Evolutionary conservation across 768 basidiomycete genomes (phyloP), one percentile per base, ranked within the genome.

Genomic region (Mycena capillaripes): DNA sequence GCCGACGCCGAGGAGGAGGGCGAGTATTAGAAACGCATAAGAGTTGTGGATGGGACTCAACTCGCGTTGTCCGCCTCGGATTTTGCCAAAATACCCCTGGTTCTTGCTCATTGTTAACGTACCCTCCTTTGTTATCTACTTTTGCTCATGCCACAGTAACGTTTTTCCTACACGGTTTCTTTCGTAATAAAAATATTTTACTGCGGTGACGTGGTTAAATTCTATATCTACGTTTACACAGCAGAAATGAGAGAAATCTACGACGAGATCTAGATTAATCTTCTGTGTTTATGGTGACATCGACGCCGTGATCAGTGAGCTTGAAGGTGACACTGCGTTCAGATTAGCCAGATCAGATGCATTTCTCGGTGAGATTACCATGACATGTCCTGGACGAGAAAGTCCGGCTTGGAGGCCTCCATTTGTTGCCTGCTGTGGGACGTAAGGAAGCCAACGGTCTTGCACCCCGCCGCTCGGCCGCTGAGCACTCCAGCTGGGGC

Each of bases 401-500:
- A 94, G 74, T 91, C 89, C 3, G 93, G 89, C 46, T 85, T 76
- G 14, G 89, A 88, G 9, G 86, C 90, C 73, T 91, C 84, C 73
- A 98, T 85, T 75, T 92, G 89, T 68, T 90, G 89, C 60, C 89
- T 85, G 29, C 87, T 86, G 80, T 97, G 96, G 7, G 92, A 91
- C 1, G 97, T 98, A 69, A 95, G 85, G 32, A 98, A 82, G 1
- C 90, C 97, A 57, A 98, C 85, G 0, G 95, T 96, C 78, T 88
- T 93, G 80, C 93, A 92, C 17, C 97, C 97, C 7, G 96, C 95
- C 0, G 92, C 89, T 53, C 89, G 84, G 14, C 96, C 96, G 70
- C 95, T 93, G 46, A 84, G 85, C 76, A 98, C 86, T 23, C 97
- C 97, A 19, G 90, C 90, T 1, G 96, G 96, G 3, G 97, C 95